Evolutionary conservation across 441 rosid genomes (phyloP).

Genomic region (Hura crepitans): DNA sequence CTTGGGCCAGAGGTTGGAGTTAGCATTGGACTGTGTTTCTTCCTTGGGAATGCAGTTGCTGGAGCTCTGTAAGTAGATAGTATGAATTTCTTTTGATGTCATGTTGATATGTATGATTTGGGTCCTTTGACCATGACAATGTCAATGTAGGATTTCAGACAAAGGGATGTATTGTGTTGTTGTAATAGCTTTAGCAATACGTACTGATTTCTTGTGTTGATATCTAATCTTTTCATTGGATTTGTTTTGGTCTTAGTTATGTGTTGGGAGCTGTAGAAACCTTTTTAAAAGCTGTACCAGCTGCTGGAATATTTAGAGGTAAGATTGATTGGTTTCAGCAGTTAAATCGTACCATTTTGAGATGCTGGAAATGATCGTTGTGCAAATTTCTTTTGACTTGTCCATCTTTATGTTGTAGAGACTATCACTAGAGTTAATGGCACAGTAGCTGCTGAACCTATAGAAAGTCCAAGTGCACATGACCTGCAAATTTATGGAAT

Average conservation of each 20-base stretch:
- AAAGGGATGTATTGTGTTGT: slow-evolving; percentile 6
- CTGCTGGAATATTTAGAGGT: slow-evolving; percentile 96
- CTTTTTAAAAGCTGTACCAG: slow-evolving; percentile 90
- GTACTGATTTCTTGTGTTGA: slow-evolving; percentile 9
- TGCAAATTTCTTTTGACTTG: slow-evolving; percentile 22
- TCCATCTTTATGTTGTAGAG: slow-evolving; percentile 49
- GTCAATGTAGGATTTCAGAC: slow-evolving; percentile 8
- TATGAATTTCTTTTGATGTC: slow-evolving; percentile 17
- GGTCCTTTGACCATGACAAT: slow-evolving; percentile 17
- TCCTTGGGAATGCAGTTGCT: slow-evolving; percentile 98
- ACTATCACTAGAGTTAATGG: slow-evolving; percentile 66
- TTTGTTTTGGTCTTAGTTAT: slow-evolving; percentile 54
- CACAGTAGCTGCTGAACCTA: slow-evolving; percentile 46
- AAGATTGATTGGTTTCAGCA: slow-evolving; percentile 19
- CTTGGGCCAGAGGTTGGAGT: slow-evolving; percentile 99
- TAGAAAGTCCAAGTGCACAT: slow-evolving; percentile 78
- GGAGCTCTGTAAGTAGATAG: slow-evolving; percentile 90
- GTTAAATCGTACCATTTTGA: slow-evolving; percentile 7
- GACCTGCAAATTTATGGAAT: slow-evolving; percentile 96
- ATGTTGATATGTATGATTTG: slow-evolving; percentile 15
- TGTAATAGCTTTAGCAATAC: slow-evolving; percentile 16
- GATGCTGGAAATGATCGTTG: slow-evolving; percentile 15
- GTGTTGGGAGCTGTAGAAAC: slow-evolving; percentile 99
- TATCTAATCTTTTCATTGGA: slow-evolving; percentile 19
- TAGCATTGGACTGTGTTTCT: slow-evolving; percentile 98